A percentile compares a stretch with the other conserved stretches of the same genome.
Evolutionary conservation across 2,329 filamentous ascomycete species (phyloP).

Genomic region (Diaporthe citriasiana): DNA sequence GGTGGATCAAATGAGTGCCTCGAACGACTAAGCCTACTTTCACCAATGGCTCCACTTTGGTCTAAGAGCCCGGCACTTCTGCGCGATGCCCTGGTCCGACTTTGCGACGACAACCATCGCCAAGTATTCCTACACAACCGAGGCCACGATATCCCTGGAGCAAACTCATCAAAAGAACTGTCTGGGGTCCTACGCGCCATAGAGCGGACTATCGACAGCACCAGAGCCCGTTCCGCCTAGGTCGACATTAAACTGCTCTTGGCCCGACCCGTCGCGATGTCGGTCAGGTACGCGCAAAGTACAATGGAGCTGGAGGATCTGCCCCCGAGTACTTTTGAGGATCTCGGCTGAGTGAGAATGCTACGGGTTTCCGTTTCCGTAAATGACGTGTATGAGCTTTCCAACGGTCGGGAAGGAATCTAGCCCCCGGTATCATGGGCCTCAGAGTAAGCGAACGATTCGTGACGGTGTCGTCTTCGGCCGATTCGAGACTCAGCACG

Average conservation of each 20-base stretch:
- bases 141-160: slow-evolving; percentile 49
- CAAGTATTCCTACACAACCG: slow-evolving; percentile 47
- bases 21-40: slow-evolving; percentile 36
- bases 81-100: slow-evolving; percentile 44
- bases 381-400: slow-evolving; percentile 8
- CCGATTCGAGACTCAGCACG: slow-evolving; percentile 12
- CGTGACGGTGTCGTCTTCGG: slow-evolving; percentile 3
- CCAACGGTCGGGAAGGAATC: background rate
- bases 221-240: slow-evolving; percentile 17
- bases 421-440: background rate
- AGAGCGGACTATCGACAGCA: slow-evolving; percentile 48
- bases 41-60: slow-evolving; percentile 28
- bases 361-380: background rate
- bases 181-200: slow-evolving; percentile 47
- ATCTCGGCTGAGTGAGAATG: background rate
- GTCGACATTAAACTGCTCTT: background rate
- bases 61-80: slow-evolving; percentile 38
- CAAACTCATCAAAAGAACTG: slow-evolving; percentile 46
- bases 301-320: background rate
- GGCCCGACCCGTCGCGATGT: background rate
- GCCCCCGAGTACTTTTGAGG: background rate
- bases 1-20: slow-evolving; percentile 42
- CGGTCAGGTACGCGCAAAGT: background rate
- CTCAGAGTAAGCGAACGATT: background rate
- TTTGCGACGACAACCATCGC: slow-evolving; percentile 44